Percentiles rank a stretch among this genome's conserved stretches.
These are phyloP conservation scores for Boletus huronensis DNA, from an alignment of 768 basidiomycete species.

Conservation along the genomic window DNA sequence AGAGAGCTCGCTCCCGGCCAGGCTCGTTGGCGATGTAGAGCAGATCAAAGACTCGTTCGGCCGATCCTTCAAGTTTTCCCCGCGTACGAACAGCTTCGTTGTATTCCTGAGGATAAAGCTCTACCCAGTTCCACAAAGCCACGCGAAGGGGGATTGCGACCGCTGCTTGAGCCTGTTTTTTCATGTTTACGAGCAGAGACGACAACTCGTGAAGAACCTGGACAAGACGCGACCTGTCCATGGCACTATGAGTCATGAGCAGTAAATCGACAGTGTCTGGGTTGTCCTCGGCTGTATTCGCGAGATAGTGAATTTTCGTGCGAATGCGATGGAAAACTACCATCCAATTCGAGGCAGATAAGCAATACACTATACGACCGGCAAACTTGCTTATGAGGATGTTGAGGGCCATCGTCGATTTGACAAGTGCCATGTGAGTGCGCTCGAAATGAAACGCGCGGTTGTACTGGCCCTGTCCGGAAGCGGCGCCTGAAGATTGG, in stretches of 20 bases:
- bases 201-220: conserved; percentile 77
- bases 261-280: conserved; percentile 74
- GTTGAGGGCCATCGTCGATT: conserved; percentile 53
- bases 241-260: conserved; percentile 71
- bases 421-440: conserved; percentile 58
- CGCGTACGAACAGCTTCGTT: conserved; percentile 63
- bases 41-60: conserved; percentile 84
- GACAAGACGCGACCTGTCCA: conserved; percentile 66
- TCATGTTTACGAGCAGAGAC: conserved; percentile 80
- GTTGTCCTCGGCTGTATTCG: conserved; percentile 46
- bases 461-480: conserved; percentile 21
- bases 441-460: conserved; percentile 48
- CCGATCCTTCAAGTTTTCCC: conserved; percentile 70
- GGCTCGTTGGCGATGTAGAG: conserved; percentile 50
- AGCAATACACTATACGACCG: conserved; percentile 77
- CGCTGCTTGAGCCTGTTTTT: conserved; percentile 64
- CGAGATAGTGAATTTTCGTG: conserved; percentile 64
- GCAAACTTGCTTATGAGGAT: conserved; percentile 66
- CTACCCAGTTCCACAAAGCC: conserved; percentile 91
- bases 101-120: conserved; percentile 73
- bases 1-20: conserved; percentile 53
- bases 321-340: conserved; percentile 71
- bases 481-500: conserved; percentile 37
- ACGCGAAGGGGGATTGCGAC: conserved; percentile 69
- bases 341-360: conserved; percentile 86